Conservation (phyloP, 164 flowering plant genomes). For the Magnolia sinica region DNA sequence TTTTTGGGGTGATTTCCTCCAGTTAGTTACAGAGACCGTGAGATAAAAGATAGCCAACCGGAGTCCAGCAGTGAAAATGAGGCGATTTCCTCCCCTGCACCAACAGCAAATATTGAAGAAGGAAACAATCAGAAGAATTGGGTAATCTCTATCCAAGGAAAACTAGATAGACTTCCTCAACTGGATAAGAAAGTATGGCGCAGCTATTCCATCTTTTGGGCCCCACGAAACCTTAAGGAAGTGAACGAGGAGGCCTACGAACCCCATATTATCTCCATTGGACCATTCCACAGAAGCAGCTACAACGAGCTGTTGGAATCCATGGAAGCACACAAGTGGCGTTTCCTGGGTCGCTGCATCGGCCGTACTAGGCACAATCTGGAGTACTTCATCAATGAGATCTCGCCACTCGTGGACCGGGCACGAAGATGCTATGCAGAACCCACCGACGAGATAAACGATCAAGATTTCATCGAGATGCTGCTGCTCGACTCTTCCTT, state of each 20-base stretch:
- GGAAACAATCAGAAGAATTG: no score
- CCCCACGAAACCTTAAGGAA: conserved; percentile 1
- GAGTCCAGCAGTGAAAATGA: background rate
- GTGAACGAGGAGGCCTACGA: background rate
- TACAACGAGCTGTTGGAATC: background rate
- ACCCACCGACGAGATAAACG: conserved; percentile 26
- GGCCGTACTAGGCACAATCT: conserved; percentile 9
- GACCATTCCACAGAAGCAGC: conserved; percentile 25
- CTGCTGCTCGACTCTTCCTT: conserved; percentile 61
- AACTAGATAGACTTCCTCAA: conserved; percentile 25
- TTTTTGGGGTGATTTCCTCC: conserved; percentile 1
- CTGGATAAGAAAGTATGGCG: background rate
- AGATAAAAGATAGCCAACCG: no score
- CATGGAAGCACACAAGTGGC: conserved; percentile 37
- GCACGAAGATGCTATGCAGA: background rate
- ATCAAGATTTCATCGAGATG: conserved; percentile 47
- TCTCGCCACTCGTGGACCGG: background rate
- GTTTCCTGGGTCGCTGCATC: conserved; percentile 22
- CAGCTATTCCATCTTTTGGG: background rate
- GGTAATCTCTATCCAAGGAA: background rate
- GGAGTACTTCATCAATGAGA: conserved; percentile 6
- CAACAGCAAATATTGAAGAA: background rate
- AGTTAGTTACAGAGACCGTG: no score
- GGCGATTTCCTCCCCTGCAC: conserved; percentile 21
- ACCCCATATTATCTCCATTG: conserved; percentile 11